These are phyloP conservation scores for Mrakia frigida DNA, from an alignment of 768 basidiomycete species.

Conservation along the genomic window DNA sequence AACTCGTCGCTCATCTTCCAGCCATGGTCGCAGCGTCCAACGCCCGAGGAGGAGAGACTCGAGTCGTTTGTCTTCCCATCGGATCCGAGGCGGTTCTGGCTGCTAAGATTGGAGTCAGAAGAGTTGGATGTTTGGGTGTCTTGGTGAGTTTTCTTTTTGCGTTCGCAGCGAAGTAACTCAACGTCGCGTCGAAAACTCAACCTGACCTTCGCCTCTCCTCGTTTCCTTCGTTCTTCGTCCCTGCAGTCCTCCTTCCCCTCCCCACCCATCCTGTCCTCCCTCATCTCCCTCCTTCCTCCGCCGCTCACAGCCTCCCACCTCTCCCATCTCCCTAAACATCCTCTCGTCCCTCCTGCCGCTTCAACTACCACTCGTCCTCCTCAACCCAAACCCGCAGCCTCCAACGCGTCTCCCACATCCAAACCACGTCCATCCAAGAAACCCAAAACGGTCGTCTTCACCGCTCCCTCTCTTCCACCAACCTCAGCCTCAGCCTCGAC, in stretches of 20 bases:
- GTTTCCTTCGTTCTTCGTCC: not conserved
- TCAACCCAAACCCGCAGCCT: too few species aligned
- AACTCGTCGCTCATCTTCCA: constrained; percentile 23
- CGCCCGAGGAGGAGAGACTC: not conserved
- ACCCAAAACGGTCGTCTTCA: not conserved
- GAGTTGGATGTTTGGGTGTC: not conserved
- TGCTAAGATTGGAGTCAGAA: not conserved
- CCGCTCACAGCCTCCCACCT: not conserved
- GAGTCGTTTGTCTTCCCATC: not conserved
- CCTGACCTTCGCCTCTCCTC: not conserved
- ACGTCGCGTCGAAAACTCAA: not conserved
- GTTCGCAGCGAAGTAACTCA: not conserved
- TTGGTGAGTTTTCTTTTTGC: not conserved
- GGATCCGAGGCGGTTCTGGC: constrained; percentile 20
- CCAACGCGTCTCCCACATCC: not conserved
- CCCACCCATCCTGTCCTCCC: not conserved
- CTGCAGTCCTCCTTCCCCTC: not conserved
- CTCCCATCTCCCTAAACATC: not conserved
- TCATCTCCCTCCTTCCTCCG: not conserved
- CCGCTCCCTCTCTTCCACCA: not conserved
- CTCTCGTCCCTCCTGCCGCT: not conserved
- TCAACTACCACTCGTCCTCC: not conserved
- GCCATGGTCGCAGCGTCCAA: constrained; percentile 19
- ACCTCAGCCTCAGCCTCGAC: too few species aligned
- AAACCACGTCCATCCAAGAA: not conserved